Conservation (phyloP, 345 rosid genomes). For the Erysimum cheiranthoides region DNA sequence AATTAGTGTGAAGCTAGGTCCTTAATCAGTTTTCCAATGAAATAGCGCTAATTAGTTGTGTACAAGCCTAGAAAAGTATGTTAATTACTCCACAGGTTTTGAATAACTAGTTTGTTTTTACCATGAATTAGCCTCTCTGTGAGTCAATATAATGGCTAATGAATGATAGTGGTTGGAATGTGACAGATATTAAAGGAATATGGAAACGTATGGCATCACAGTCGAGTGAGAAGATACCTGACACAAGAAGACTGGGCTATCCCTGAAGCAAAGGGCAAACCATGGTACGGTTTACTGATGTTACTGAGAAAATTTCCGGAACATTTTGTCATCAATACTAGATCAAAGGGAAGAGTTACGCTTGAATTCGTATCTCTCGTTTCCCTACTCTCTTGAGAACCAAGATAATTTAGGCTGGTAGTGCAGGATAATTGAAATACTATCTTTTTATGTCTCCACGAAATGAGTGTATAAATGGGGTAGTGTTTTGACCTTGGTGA, state of each 20-base stretch:
- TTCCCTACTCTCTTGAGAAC: conserved; percentile 64
- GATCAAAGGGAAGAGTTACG: conserved; percentile 77
- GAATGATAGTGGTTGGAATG: conserved; percentile 5
- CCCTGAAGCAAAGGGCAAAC: conserved; percentile 84
- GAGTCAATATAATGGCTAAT: too few relatives aligned
- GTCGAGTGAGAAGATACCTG: conserved; percentile 84
- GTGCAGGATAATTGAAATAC: background rate
- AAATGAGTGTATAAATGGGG: background rate
- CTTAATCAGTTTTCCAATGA: background rate
- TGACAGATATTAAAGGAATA: conserved; percentile 79
- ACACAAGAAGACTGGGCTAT: conserved; percentile 77
- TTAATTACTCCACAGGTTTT: background rate
- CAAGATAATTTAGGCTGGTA: background rate
- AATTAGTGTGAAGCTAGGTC: background rate
- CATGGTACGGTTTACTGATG: conserved; percentile 92
- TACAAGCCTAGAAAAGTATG: background rate
- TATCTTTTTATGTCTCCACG: background rate
- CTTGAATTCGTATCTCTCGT: conserved; percentile 92
- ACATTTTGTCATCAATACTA: conserved; percentile 91
- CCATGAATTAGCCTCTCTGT: too few relatives aligned
- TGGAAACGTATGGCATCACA: conserved; percentile 85
- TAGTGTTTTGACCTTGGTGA: conserved; percentile 5
- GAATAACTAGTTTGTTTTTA: background rate
- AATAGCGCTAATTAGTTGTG: background rate
- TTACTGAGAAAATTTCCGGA: conserved; percentile 89